Evolutionary conservation across 1,139 yeast species (phyloP), one percentile per base, ranked within the genome.

Genomic region (Debaryomyces sp.): DNA sequence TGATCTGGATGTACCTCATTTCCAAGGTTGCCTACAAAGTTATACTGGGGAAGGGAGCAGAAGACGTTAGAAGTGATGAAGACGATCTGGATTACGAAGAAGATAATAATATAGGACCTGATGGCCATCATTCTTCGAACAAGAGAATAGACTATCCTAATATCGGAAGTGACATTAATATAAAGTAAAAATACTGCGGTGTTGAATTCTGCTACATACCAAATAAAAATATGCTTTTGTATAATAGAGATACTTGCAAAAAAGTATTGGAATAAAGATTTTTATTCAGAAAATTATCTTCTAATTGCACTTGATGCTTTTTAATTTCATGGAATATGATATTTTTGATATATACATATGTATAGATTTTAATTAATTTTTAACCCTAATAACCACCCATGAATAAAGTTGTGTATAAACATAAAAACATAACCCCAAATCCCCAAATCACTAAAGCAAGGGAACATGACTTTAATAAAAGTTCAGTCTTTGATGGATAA

Each of bases 61-160:
- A 91, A 64, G 88, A 87, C 51, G 86, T 96, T 56, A 83, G 96
- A 63, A 92, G 89, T 60, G 89, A 81, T 55, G 87, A 82, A 46
- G 74, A 68, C 43, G 76, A 70, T 43, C 64, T 70, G 22, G 74
- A 67, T 29, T 63, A 55, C 5, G 77, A 69, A 43, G 61, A 50
- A 43, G 61, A 50, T 21, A 61, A 54, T n/a, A 29, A 21, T 13
- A n/a, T n/a, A 35, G 21, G 5, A n/a, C 10, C 38, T 35, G 17
- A 7, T 35, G 38, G 8, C 1, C n/a, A 21, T 6, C 35, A 32
- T 18, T 15, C 12, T 32, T 15, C 35, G 10, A 5, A 9, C 1
- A 15, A 18, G 6, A 32, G 6, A 32, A 32, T n/a, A 17, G 35
- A 32, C 15, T 32, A 32, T 32, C 21, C 21, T 32, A 17, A 32